phyloP scores from a whole-genome alignment of 176 grass and related monocot genomes.

The Carex littledalei region DNA sequence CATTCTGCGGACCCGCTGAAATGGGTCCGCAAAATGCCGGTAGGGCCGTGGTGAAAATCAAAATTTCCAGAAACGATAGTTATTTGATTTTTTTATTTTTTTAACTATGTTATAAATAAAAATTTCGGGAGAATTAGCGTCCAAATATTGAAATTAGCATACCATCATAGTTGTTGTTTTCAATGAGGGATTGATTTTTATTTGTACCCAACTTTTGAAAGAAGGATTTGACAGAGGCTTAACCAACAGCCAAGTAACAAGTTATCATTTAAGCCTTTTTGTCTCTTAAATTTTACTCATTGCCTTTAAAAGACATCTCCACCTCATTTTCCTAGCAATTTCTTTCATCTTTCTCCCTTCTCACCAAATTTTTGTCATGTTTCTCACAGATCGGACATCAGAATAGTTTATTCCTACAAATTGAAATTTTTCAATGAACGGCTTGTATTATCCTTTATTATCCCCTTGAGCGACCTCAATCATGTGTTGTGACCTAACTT shows the following conservation, averaged over 20 bases:
- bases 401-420: not conserved
- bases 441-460: not conserved
- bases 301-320: not conserved
- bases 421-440: not conserved
- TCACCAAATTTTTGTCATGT: conserved; percentile 13
- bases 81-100: too few relatives aligned
- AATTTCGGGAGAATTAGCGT: too few relatives aligned
- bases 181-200: not conserved
- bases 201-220: not conserved
- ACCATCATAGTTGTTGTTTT: not conserved
- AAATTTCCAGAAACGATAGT: too few relatives aligned
- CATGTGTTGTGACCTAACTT: conserved; percentile 1
- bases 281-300: conserved; percentile 9
- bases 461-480: not conserved
- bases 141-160: too few relatives aligned
- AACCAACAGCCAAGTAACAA: not conserved
- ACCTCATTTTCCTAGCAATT: not conserved
- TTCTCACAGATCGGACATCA: not conserved
- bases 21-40: too few relatives aligned
- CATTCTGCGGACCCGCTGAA: too few relatives aligned
- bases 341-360: not conserved
- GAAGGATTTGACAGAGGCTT: not conserved
- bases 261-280: not conserved
- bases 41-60: too few relatives aligned
- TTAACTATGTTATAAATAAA: too few relatives aligned